Percentiles rank a stretch among this genome's conserved stretches.
These are phyloP conservation scores for Blastocystis hominis DNA, from an alignment of 352 stramenopile genomes.

Conservation along the genomic window DNA sequence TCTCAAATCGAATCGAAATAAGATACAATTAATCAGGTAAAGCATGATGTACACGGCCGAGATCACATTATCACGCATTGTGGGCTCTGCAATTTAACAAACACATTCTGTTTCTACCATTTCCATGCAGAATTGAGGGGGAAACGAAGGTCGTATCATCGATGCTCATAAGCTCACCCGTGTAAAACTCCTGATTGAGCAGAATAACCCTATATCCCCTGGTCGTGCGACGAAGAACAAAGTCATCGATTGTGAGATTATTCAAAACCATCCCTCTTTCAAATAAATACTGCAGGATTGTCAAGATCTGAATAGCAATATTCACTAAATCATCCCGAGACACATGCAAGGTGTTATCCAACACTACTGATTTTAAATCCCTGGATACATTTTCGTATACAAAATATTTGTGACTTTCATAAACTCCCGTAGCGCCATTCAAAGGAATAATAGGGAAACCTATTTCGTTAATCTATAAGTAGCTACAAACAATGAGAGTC, in stretches of 20 bases:
- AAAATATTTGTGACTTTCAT: conserved; percentile 25
- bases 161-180: neutral
- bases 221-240: conserved; percentile 40
- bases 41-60: conserved; percentile 49
- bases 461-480: neutral
- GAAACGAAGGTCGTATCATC: conserved; percentile 15
- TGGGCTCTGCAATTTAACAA: neutral
- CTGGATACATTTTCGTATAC: conserved; percentile 23
- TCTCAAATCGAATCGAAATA: neutral
- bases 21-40: conserved; percentile 35
- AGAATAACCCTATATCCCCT: conserved; percentile 34
- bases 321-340: conserved; percentile 16
- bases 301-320: conserved; percentile 26
- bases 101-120: neutral
- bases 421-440: neutral
- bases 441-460: conserved; percentile 48
- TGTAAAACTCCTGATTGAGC: conserved; percentile 46
- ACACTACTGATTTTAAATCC: neutral
- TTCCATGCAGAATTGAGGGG: conserved; percentile 12
- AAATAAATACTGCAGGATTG: conserved; percentile 23
- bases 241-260: conserved; percentile 7
- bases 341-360: neutral
- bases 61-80: conserved; percentile 28
- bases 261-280: conserved; percentile 6
- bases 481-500: neutral